These are phyloP conservation scores for Betula pendula DNA, from an alignment of 306 rosid genomes.

Conservation along the genomic window DNA sequence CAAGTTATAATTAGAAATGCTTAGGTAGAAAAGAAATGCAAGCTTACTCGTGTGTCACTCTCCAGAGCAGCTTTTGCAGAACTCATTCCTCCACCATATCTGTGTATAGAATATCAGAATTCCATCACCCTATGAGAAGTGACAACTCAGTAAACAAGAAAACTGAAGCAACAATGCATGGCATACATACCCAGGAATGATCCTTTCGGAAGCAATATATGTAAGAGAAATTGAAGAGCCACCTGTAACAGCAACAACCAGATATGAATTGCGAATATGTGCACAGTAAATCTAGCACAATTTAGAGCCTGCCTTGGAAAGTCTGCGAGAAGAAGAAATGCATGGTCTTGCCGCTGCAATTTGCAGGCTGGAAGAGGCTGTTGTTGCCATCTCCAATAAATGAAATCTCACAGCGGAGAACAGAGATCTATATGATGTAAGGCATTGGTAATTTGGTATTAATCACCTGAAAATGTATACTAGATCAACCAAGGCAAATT, in stretches of 20 bases:
- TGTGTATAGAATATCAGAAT: constrained; percentile 28
- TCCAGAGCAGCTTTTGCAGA: constrained; percentile 98
- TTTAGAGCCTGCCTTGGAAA: constrained; percentile 27
- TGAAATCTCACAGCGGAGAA: constrained; percentile 29
- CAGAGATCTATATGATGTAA: constrained; percentile 33
- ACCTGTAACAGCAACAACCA: constrained; percentile 46
- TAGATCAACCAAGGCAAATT: neutral
- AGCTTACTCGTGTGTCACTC: constrained; percentile 85
- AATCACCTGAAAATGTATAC: constrained; percentile 4
- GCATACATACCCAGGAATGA: constrained; percentile 83
- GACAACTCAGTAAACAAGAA: constrained; percentile 13
- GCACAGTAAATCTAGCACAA: constrained; percentile 5
- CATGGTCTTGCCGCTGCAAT: constrained; percentile 55
- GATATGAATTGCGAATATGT: neutral
- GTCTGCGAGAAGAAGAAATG: constrained; percentile 48
- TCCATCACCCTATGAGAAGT: constrained; percentile 5
- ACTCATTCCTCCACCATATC: constrained; percentile 99
- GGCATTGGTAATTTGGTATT: constrained; percentile 27
- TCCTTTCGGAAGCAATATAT: constrained; percentile 92
- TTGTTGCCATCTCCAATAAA: constrained; percentile 58
- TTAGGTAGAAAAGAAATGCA: constrained; percentile 2
- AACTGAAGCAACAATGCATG: constrained; percentile 12
- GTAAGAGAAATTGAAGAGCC: constrained; percentile 95
- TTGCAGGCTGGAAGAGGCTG: constrained; percentile 67
- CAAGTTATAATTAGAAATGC: neutral